phyloP scores from a whole-genome alignment of 225 moss, liverwort and hornwort species.

The Marchantia paleacea region DNA sequence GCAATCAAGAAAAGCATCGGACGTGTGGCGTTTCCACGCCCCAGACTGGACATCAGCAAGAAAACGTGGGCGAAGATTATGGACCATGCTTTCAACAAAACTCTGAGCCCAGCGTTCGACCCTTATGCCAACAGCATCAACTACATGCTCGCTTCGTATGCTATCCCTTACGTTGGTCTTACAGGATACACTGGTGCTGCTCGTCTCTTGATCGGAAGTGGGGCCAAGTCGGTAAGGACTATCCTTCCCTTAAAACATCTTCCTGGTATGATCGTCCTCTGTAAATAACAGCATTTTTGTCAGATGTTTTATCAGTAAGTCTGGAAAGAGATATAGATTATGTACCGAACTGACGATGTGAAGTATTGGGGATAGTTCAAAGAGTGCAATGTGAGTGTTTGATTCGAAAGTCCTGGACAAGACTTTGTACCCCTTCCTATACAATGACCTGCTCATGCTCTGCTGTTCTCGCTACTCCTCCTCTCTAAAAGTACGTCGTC shows the following conservation, averaged over 20 bases:
- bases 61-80: constrained; percentile 46
- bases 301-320: too few relatives aligned
- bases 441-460: too few relatives aligned
- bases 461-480: too few relatives aligned
- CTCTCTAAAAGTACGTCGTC: too few relatives aligned
- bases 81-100: constrained; percentile 40
- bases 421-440: too few relatives aligned
- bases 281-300: too few relatives aligned
- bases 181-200: constrained; percentile 68
- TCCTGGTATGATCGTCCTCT: too few relatives aligned
- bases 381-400: too few relatives aligned
- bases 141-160: constrained; percentile 61
- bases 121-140: constrained; percentile 62
- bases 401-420: too few relatives aligned
- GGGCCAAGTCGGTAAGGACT: constrained; percentile 45
- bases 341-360: too few relatives aligned
- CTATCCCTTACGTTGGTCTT: constrained; percentile 75
- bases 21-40: constrained; percentile 55
- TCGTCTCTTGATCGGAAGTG: constrained; percentile 34
- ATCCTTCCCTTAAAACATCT: neutral
- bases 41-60: constrained; percentile 50
- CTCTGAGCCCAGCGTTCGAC: constrained; percentile 55
- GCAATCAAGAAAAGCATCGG: constrained; percentile 43
- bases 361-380: too few relatives aligned
- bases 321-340: too few relatives aligned